Evolutionary conservation across 2,329 filamentous ascomycete species (phyloP), one percentile per base, ranked within the genome.

Genomic region (Aspergillus hiratsukae): DNA sequence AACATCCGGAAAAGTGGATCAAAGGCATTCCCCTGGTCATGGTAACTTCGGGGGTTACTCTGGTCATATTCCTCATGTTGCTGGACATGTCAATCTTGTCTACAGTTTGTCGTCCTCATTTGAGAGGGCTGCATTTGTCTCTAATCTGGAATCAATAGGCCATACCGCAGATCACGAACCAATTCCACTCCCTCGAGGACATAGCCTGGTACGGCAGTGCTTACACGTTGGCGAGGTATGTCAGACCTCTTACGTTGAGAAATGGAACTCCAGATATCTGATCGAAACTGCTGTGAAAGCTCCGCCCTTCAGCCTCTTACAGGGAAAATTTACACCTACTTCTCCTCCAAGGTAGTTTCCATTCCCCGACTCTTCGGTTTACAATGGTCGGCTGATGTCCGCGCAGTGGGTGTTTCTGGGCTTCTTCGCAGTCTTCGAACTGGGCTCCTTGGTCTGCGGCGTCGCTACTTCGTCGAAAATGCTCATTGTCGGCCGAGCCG

Each of bases 61-160:
- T 78, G 3, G 75, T 73, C 7, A 72, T 74, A 14, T 82, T 82
- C 57, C 61, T 81, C 19, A 76, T 80, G 67, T 61, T 83, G 58
- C 60, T 84, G 3, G 82, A 84, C 55, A 78, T 74, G 40, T 80
- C 81, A 1, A 83, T 84, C 51, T 74, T 84, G 53, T 72, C 76
- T 8, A 84, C 82, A 4, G 81, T 74, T 54, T 48, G 51, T 48
- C n/a, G 17, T 45, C 23, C 19, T 21, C 5, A n/a, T 23, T 8
- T 41, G 43, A 27, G 28, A 27, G 25, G 8, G 10, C 40, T 29
- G n/a, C 52, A 53, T 7, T 6, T 8, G 17, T 3, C 11, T 17
- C 31, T 37, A 37, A 45, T 23, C 37, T 14, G 23, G 7, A 9
- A 6, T 21, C 3, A 10, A 7, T 25, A 75, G 72, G 73, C 80